Conservation (phyloP, 306 rosid genomes). For the Medicago lupulina region DNA sequence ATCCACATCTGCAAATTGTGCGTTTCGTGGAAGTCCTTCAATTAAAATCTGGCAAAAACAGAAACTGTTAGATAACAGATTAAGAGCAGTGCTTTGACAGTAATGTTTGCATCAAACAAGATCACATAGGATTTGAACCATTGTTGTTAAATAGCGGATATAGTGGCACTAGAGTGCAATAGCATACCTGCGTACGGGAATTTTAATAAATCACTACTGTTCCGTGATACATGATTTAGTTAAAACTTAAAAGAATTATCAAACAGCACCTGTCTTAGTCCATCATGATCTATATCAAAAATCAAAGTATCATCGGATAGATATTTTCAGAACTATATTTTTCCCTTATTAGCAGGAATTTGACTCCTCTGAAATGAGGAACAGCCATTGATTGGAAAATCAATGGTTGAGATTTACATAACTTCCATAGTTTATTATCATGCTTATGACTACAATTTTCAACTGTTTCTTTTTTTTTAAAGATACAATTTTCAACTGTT, state of each 20-base stretch:
- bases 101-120: not conserved
- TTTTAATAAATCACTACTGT: not conserved
- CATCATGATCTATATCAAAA: not conserved
- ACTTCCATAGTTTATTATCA: not conserved
- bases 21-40: conserved; percentile 63
- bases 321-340: no score
- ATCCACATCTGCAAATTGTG: conserved; percentile 49
- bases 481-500: not conserved
- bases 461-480: not conserved
- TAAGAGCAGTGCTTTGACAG: conserved; percentile 11
- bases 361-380: not conserved
- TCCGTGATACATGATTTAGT: not conserved
- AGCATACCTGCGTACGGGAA: not conserved
- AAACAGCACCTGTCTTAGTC: not conserved
- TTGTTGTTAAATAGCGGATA: not conserved
- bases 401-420: not conserved
- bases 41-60: conserved; percentile 63
- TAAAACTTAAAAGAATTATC: not conserved
- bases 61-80: conserved; percentile 29
- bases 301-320: not conserved
- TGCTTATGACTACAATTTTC: not conserved
- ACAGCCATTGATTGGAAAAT: not conserved
- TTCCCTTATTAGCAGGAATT: not conserved
- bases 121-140: conserved; percentile 32
- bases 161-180: not conserved